These are phyloP conservation scores for Arthrobotrys megalospora DNA, from an alignment of 2,329 filamentous ascomycete species.

Conservation along the genomic window DNA sequence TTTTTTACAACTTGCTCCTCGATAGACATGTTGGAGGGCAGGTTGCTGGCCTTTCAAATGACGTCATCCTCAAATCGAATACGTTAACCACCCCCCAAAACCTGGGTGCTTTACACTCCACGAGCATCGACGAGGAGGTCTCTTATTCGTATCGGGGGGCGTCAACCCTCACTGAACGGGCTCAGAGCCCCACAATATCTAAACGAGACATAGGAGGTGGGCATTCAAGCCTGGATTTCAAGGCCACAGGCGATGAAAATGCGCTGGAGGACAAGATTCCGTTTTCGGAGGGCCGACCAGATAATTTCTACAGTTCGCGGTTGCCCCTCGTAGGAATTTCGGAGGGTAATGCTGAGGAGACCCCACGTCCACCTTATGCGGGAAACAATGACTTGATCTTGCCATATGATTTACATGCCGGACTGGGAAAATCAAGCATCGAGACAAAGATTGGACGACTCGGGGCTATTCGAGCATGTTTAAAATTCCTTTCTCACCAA, in stretches of 20 bases:
- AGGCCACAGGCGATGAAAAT: neutral
- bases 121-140: neutral
- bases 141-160: neutral
- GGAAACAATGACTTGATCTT: neutral
- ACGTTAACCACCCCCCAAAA: neutral
- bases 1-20: slow-evolving; percentile 35
- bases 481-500: neutral
- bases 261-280: neutral
- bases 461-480: neutral
- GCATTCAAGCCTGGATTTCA: neutral
- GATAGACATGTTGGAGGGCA: slow-evolving; percentile 7
- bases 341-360: neutral
- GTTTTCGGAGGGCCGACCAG: neutral
- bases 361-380: too few species aligned
- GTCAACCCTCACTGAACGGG: neutral
- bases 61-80: slow-evolving; percentile 10
- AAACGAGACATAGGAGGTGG: too few species aligned
- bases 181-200: neutral
- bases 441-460: neutral
- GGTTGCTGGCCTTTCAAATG: neutral
- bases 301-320: too few species aligned
- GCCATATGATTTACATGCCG: neutral
- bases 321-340: neutral
- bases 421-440: neutral
- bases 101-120: neutral